A percentile compares a stretch with the other conserved stretches of the same genome.
These are phyloP conservation scores for Gentiana macrophylla DNA, from an alignment of 257 asterid genomes.

Conservation along the genomic window DNA sequence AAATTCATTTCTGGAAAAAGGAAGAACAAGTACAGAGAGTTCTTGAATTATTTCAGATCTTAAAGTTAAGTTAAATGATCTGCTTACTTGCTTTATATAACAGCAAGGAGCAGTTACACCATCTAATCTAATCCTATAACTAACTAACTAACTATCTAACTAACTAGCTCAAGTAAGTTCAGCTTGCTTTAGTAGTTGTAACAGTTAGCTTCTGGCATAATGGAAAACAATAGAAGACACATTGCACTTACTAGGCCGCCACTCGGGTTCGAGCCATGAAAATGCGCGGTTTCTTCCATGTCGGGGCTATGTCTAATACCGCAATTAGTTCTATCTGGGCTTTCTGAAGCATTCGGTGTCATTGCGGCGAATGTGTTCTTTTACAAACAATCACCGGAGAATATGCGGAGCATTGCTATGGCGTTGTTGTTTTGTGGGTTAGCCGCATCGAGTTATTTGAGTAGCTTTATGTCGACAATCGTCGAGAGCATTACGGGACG, in stretches of 20 bases:
- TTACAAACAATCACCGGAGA: constrained; percentile 77
- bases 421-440: constrained; percentile 47
- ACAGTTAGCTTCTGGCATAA: constrained; percentile 33
- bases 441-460: constrained; percentile 49
- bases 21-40: no score
- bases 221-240: constrained; percentile 14
- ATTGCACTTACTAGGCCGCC: constrained; percentile 16
- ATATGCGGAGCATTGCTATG: constrained; percentile 75
- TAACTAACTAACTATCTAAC: no score
- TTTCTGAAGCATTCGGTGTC: constrained; percentile 53
- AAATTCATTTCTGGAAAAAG: no score
- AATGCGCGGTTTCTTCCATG: constrained; percentile 53
- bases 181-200: no score
- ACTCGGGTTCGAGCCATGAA: constrained; percentile 1
- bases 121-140: no score
- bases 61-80: no score
- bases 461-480: constrained; percentile 30
- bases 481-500: constrained; percentile 36
- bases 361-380: constrained; percentile 64
- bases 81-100: no score
- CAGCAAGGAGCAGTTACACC: no score
- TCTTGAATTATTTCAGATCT: no score
- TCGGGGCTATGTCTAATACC: constrained; percentile 62
- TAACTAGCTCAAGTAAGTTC: no score
- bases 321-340: constrained; percentile 47